Evolutionary conservation across 805 yeast species (phyloP).

Genomic region (Saccharomycopsis schoenii): DNA sequence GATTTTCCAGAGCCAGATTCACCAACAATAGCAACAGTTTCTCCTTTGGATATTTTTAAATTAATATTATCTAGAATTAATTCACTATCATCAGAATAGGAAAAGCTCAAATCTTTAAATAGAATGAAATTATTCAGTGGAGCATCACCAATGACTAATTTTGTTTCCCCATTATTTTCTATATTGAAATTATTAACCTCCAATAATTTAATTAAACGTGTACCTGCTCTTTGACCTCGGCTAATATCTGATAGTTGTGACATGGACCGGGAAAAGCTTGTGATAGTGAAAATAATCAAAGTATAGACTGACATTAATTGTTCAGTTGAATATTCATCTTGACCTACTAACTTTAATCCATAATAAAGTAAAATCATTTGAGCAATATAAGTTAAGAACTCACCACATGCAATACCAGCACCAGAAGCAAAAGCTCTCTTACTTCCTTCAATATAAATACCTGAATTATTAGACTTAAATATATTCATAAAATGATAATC

Average conservation of each 20-base stretch:
- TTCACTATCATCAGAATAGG: slow-evolving; percentile 11
- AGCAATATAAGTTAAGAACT: slow-evolving; percentile 44
- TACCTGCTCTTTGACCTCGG: slow-evolving; percentile 69
- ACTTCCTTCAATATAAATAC: slow-evolving; percentile 32
- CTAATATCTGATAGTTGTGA: slow-evolving; percentile 68
- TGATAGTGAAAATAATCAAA: slow-evolving; percentile 61
- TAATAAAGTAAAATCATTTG: slow-evolving; percentile 71
- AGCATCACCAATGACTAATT: not conserved
- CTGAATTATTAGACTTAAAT: slow-evolving; percentile 26
- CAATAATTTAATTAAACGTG: slow-evolving; percentile 28
- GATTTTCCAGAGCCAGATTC: slow-evolving; percentile 91
- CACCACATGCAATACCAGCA: slow-evolving; percentile 50
- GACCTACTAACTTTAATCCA: slow-evolving; percentile 64
- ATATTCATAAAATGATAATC: slow-evolving; percentile 35
- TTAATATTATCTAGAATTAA: slow-evolving; percentile 34
- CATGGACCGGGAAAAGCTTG: slow-evolving; percentile 50
- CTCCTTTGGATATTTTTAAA: slow-evolving; percentile 35
- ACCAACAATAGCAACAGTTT: slow-evolving; percentile 65
- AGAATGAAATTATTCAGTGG: slow-evolving; percentile 26
- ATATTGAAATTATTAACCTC: not conserved
- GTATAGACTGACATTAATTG: slow-evolving; percentile 62
- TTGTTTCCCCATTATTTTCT: not conserved
- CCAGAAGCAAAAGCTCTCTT: slow-evolving; percentile 55
- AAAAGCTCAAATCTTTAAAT: slow-evolving; percentile 39
- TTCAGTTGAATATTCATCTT: slow-evolving; percentile 39